Conservation (phyloP, 164 flowering plant genomes). For the Macadamia tetraphylla region DNA sequence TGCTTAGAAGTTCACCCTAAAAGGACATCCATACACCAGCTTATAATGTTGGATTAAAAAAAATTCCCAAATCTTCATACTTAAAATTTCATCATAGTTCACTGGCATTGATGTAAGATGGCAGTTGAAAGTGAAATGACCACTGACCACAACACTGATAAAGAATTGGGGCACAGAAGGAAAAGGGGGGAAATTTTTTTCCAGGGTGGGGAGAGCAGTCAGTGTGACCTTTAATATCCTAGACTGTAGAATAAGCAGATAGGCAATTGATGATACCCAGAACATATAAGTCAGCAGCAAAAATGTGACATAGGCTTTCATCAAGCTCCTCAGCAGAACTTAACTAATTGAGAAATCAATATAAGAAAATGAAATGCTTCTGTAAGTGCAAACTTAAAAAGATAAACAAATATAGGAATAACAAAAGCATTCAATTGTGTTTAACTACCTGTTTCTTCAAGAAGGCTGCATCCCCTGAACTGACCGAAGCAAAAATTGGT, state of each 20-base stretch:
- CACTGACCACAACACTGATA: not conserved
- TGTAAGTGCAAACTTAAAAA: not conserved
- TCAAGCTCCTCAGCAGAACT: conserved; percentile 28
- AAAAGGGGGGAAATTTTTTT: not conserved
- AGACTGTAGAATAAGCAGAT: conserved; percentile 4
- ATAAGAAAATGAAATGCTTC: not conserved
- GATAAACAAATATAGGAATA: not conserved
- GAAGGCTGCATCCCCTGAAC: conserved; percentile 41
- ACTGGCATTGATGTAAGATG: not conserved
- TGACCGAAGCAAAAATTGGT: conserved; percentile 41
- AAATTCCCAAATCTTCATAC: not conserved
- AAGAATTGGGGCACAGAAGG: not conserved
- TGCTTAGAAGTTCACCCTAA: conserved; percentile 28
- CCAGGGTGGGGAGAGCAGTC: too few relatives aligned
- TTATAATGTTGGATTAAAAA: not conserved
- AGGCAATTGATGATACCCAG: conserved; percentile 25
- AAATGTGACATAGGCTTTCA: conserved; percentile 22
- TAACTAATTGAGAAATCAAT: conserved; percentile 19
- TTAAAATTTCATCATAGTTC: not conserved
- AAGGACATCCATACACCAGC: not conserved
- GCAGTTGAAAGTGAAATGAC: not conserved
- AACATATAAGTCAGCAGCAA: conserved; percentile 15
- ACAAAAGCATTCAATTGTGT: not conserved
- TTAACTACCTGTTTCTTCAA: conserved; percentile 55
- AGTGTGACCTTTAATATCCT: too few relatives aligned